A percentile compares a stretch with the other conserved stretches of the same genome.
Conservation (phyloP, 1,284 basidiomycete genomes). For the Cystobasidium slooffiae region DNA sequence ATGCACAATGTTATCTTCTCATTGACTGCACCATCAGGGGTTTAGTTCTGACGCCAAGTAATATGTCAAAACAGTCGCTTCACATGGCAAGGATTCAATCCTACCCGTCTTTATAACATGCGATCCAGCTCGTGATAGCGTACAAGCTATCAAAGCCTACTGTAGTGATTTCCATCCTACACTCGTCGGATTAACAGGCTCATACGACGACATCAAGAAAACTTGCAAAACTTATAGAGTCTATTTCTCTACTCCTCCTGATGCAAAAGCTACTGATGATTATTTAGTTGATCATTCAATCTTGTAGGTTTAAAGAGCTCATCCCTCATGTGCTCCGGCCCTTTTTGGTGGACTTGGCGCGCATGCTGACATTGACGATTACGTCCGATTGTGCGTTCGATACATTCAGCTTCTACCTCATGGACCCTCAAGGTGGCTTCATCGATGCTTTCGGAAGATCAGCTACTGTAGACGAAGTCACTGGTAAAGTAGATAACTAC, state of each 20-base stretch:
- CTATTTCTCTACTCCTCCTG: slow-evolving; percentile 96
- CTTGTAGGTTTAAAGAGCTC: slow-evolving; percentile 36
- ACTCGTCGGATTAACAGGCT: slow-evolving; percentile 84
- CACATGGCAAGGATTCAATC: slow-evolving; percentile 69
- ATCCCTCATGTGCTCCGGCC: too few species aligned
- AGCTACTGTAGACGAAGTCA: slow-evolving; percentile 72
- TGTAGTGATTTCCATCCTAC: slow-evolving; percentile 84
- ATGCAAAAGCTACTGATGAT: slow-evolving; percentile 73
- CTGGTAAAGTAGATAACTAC: slow-evolving; percentile 61
- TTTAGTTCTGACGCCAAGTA: not conserved
- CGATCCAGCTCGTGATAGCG: slow-evolving; percentile 89
- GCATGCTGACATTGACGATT: too few species aligned
- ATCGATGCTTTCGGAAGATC: slow-evolving; percentile 96
- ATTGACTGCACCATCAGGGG: not conserved
- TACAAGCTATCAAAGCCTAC: slow-evolving; percentile 64
- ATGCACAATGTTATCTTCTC: too few species aligned
- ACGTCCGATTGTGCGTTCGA: too few species aligned
- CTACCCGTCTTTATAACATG: slow-evolving; percentile 93
- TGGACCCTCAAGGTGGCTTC: slow-evolving; percentile 93
- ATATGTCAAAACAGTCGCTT: slow-evolving; percentile 14
- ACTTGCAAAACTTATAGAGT: slow-evolving; percentile 95
- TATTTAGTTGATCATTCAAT: slow-evolving; percentile 87
- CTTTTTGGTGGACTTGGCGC: too few species aligned
- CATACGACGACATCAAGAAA: slow-evolving; percentile 82
- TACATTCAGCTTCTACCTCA: slow-evolving; percentile 77